phyloP scores from a whole-genome alignment of 352 stramenopile species.

The Elongisporangium undulatum region DNA sequence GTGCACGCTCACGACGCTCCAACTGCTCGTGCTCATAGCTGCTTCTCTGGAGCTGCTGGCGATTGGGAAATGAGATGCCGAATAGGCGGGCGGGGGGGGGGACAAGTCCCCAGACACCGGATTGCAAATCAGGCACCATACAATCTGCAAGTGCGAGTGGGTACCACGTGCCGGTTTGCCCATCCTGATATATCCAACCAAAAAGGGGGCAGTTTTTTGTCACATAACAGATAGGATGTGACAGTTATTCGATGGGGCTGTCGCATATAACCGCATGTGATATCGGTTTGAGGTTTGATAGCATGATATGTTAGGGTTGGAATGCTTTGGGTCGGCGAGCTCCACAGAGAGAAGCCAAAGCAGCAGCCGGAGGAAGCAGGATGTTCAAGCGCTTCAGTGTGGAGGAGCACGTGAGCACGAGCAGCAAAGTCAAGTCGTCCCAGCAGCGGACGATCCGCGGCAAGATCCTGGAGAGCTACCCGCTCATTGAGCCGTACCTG shows the following conservation, averaged over 20 bases:
- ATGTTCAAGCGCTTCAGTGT: constrained; percentile 97
- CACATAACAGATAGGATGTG: background rate
- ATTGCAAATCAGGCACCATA: background rate
- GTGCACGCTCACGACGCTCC: constrained; percentile 55
- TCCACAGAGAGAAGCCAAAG: constrained; percentile 3
- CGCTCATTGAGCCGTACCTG: constrained; percentile 83
- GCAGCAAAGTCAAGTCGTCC: constrained; percentile 97
- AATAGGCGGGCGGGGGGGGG: constrained; percentile 1
- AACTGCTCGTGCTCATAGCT: constrained; percentile 7
- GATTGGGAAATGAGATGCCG: background rate
- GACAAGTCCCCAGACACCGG: background rate
- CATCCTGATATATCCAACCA: background rate
- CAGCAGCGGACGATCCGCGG: constrained; percentile 94
- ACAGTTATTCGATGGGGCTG: background rate
- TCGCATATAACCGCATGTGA: background rate
- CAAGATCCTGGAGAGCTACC: constrained; percentile 93
- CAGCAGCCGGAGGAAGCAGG: background rate
- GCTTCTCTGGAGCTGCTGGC: background rate
- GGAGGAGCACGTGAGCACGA: constrained; percentile 92
- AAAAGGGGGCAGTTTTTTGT: background rate
- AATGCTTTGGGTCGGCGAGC: background rate
- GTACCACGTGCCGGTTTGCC: background rate
- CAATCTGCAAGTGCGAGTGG: background rate
- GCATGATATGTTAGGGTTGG: background rate
- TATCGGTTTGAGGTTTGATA: background rate